A percentile compares a stretch with the other conserved stretches of the same genome.
Evolutionary conservation across 306 rosid genomes (phyloP).

Genomic region (Lupinus albus): DNA sequence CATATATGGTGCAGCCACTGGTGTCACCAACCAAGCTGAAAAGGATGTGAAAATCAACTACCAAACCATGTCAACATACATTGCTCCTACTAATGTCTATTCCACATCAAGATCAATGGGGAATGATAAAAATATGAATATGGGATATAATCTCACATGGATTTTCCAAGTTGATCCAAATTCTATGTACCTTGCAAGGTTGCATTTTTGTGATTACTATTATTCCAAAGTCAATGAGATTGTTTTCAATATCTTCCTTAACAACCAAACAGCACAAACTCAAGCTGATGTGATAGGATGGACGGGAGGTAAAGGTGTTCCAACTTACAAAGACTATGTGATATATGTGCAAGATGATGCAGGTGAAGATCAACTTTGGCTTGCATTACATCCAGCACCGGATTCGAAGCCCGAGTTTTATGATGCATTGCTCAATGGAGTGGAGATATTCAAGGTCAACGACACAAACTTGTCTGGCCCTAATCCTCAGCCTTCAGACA

Average conservation of each 20-base stretch:
- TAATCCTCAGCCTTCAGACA: conserved; percentile 55
- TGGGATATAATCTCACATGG: conserved; percentile 58
- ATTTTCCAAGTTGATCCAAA: conserved; percentile 54
- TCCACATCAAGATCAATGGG: conserved; percentile 59
- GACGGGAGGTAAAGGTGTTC: conserved; percentile 44
- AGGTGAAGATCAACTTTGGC: conserved; percentile 43
- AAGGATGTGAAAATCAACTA: conserved; percentile 41
- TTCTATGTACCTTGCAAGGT: conserved; percentile 51
- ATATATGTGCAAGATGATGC: conserved; percentile 35
- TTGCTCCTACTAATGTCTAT: conserved; percentile 54
- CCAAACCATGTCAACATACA: conserved; percentile 32
- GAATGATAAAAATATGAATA: neutral
- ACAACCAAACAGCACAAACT: conserved; percentile 53
- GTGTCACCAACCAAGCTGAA: conserved; percentile 41
- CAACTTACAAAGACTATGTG: conserved; percentile 50
- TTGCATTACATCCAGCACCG: conserved; percentile 48
- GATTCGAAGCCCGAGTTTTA: conserved; percentile 43
- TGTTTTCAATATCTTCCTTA: conserved; percentile 47
- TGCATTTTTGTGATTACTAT: conserved; percentile 54
- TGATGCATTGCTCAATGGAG: conserved; percentile 54
- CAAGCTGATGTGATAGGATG: conserved; percentile 51
- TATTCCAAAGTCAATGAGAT: conserved; percentile 40
- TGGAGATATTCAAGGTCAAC: conserved; percentile 61
- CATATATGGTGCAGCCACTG: conserved; percentile 43
- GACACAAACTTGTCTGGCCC: conserved; percentile 58